Base-by-base conservation (phyloP, 2,329 filamentous ascomycete species). In the Calonectria honghensis region DNA sequence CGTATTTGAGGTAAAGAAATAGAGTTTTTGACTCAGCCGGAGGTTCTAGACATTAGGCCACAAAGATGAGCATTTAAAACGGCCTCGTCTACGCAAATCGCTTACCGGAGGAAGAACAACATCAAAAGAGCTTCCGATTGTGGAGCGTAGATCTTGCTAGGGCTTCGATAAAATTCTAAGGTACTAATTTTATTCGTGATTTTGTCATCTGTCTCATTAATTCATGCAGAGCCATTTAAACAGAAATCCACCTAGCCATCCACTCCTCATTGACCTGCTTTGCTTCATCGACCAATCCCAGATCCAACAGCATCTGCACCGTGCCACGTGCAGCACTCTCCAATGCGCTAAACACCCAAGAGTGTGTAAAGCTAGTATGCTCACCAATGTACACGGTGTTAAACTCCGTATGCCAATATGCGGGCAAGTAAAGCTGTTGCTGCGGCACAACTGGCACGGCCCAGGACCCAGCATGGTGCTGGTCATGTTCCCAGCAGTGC, bases 211-310 rank as follows among this genome's bases (percentile, higher is more conserved):
- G 4, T 48, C 9, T 11, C n/a, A 5, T 48, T 24, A 24, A 4
- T 24, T 20, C 45, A 5, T 48, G 45, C 7, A 48, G 18, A n/a
- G 14, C 5, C 9, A 29, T 14, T 54, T 31, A 71, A 35, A 71
- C 18, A 5, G 35, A 48, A 29, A 84, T 90, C 90, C 90, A 92
- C 54, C 90, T 85, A 2, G 88, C 90, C 90, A 92, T 92, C 90
- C 91, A 92, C 3, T 86, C 87, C 31, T 89, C 81, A 0, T 88
- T 88, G 31, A 92, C 83, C 74, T 87, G 79, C 83, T 92, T 92
- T 0, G 91, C 91, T 82, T 93, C 91, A 81, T 92, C 91, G 1
- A 92, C 90, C 31, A 92, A 78, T 0, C 91, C 91, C 80, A 92
- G 70, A 45, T 88, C 87, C 63, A 90, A 81, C 78, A 92, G 79